Base-by-base conservation (phyloP, 495 filamentous ascomycete species). In the Aspergillus cristatus region DNA sequence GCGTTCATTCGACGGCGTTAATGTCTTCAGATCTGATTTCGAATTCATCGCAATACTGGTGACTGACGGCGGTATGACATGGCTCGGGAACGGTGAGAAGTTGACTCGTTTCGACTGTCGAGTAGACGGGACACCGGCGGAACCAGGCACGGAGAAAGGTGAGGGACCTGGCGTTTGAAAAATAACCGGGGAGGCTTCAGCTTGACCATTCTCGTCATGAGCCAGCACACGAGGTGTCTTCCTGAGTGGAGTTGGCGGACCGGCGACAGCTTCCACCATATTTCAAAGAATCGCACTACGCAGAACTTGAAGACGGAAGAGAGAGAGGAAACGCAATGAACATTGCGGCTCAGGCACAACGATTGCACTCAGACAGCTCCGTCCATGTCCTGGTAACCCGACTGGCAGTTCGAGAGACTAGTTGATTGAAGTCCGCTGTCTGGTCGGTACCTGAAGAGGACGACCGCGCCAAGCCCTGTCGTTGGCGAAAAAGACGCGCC, bases 51-150 rank as follows among this genome's bases (percentile, higher is more conserved):
- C 53, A 5, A 69, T 62, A 37, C 70, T 63, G 14, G 63, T 46
- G 38, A 69, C 67, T 2, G 59, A 55, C 5, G 71, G 70, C 30
- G 74, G 62, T 34, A 81, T 79, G 43, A 78, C 78, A 62, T 84
- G 86, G 38, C 82, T 74, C 37, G 79, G 74, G 62, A 78, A 75
- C 43, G 76, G 76, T 11, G 82, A 86, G 62, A 84, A 89, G 18
- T 72, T 79, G 34, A 90, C 85, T 47, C 70, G 74, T 62, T 95
- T 96, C 34, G 63, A 68, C 3, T 60, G 51, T 40, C 59, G 66
- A 28, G 53, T 65, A 3, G 65, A 67, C 2, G 54, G 53, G 13
- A 39, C 51, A 28, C 47, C 52, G 15, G 54, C 43, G n/a, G 57
- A 58, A 7, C 58, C 62, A 28, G 53, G 52, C 0, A 65, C 59